Conservation (phyloP, 169 alveolate genomes). For the Condylostoma magnum region DNA sequence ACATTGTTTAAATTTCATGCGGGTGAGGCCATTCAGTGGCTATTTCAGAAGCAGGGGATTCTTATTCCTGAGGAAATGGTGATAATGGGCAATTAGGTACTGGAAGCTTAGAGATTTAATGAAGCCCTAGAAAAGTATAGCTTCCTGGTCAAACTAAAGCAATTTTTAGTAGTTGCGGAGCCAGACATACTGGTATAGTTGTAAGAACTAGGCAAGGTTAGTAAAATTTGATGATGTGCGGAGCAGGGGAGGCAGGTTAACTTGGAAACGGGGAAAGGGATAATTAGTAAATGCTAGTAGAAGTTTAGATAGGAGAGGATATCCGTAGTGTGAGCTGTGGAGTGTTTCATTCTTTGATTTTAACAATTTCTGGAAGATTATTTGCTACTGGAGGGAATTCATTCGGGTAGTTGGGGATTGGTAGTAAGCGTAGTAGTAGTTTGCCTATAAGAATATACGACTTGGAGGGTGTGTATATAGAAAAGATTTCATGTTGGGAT, state of each 20-base stretch:
- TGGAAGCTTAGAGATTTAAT: constrained; percentile 8
- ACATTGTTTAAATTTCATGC: constrained; percentile 38
- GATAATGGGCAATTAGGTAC: constrained; percentile 58
- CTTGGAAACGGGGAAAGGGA: constrained; percentile 29
- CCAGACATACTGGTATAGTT: constrained; percentile 46
- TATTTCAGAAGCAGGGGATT: constrained; percentile 45
- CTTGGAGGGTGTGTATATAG: not conserved
- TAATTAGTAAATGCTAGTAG: not conserved
- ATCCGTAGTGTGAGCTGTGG: constrained; percentile 31
- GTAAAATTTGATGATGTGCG: constrained; percentile 29
- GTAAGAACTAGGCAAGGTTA: too few species aligned
- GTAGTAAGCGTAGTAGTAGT: not conserved
- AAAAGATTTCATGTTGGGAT: constrained; percentile 39
- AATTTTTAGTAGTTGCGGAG: constrained; percentile 42
- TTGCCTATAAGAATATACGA: constrained; percentile 5
- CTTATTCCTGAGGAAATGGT: constrained; percentile 61
- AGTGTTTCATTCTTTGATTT: constrained; percentile 29
- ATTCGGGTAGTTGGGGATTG: constrained; percentile 41
- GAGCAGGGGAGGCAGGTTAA: constrained; percentile 37
- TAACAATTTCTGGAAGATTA: constrained; percentile 36
- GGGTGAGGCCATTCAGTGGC: constrained; percentile 60
- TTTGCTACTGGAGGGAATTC: constrained; percentile 47
- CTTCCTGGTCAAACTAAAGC: not conserved
- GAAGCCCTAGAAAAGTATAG: constrained; percentile 31
- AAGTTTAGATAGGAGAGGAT: constrained; percentile 1